A percentile compares a stretch with the other conserved stretches of the same genome.
phyloP scores from a whole-genome alignment of 1,284 basidiomycete species.

The Jaminaea rosea region DNA sequence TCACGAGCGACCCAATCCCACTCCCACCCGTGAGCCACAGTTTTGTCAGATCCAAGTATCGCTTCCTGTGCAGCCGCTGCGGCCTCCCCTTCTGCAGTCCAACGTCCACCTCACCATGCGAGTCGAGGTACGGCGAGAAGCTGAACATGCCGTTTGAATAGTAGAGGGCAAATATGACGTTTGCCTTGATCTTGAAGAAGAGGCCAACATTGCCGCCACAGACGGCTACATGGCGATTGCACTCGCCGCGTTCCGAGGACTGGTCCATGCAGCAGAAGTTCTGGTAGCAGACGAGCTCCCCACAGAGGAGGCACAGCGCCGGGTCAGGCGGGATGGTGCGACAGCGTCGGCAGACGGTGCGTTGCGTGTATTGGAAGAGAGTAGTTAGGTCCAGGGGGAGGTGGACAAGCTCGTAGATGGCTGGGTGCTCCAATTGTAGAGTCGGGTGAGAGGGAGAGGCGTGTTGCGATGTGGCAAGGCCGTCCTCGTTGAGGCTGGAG shows the following conservation, averaged over 20 bases:
- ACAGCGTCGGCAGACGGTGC: constrained; percentile 65
- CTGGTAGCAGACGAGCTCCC: constrained; percentile 77
- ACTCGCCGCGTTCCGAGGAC: constrained; percentile 58
- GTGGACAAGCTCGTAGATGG: constrained; percentile 71
- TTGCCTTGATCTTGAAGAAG: constrained; percentile 86
- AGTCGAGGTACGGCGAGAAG: constrained; percentile 83
- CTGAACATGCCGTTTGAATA: constrained; percentile 79
- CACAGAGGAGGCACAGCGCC: constrained; percentile 86
- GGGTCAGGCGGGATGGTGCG: constrained; percentile 71
- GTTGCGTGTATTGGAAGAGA: constrained; percentile 65
- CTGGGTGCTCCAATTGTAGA: constrained; percentile 65
- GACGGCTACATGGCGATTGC: constrained; percentile 89
- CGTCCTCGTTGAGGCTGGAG: constrained; percentile 6
- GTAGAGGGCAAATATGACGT: constrained; percentile 83
- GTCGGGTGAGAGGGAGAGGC: constrained; percentile 43
- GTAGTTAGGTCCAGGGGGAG: constrained; percentile 75
- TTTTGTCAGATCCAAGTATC: constrained; percentile 86
- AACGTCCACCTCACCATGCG: constrained; percentile 86
- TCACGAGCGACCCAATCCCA: constrained; percentile 78
- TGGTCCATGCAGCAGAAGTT: constrained; percentile 79
- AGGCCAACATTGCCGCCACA: constrained; percentile 82
- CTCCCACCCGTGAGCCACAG: constrained; percentile 82
- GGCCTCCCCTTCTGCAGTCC: constrained; percentile 80
- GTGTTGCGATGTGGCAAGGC: constrained; percentile 19
- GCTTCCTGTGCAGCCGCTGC: constrained; percentile 72